Evolutionary conservation across 1,139 yeast genomes (phyloP).

Genomic region (Saccharomyces hybrid): DNA sequence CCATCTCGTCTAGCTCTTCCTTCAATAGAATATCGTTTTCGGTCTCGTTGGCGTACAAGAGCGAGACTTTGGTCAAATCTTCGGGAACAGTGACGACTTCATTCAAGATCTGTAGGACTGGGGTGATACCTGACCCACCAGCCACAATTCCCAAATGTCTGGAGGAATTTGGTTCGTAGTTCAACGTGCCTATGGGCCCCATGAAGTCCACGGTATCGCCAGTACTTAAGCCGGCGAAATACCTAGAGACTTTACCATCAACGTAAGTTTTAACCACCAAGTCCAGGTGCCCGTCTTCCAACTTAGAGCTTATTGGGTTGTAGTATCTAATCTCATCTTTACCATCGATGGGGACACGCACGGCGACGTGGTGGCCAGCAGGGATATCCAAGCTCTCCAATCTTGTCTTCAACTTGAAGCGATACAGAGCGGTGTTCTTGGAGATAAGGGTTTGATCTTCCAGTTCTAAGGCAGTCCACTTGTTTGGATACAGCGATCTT

Average conservation of each 20-base stretch:
- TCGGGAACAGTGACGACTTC: constrained; percentile 58
- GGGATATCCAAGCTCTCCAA: constrained; percentile 59
- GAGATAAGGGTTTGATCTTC: constrained; percentile 64
- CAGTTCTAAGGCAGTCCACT: constrained; percentile 60
- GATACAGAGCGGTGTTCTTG: constrained; percentile 61
- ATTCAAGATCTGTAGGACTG: constrained; percentile 57
- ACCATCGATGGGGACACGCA: constrained; percentile 46
- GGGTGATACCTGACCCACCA: constrained; percentile 82
- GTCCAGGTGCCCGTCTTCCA: constrained; percentile 66
- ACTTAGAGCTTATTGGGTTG: constrained; percentile 65
- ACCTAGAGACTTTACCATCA: constrained; percentile 57
- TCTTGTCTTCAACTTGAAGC: constrained; percentile 56
- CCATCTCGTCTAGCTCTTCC: constrained; percentile 62
- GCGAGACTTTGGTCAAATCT: constrained; percentile 51
- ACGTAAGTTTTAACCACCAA: constrained; percentile 66
- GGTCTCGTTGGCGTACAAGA: constrained; percentile 65
- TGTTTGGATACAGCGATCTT: constrained; percentile 41
- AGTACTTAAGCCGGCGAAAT: constrained; percentile 53
- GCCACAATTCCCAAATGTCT: constrained; percentile 61
- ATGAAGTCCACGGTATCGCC: constrained; percentile 64
- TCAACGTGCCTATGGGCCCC: constrained; percentile 72
- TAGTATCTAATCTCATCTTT: constrained; percentile 59
- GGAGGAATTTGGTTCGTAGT: constrained; percentile 52
- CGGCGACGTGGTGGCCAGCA: constrained; percentile 65
- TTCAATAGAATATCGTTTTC: constrained; percentile 64